A percentile compares a stretch with the other conserved stretches of the same genome.
Conservation (phyloP, 164 flowering plant species). For the Pachysandra terminalis region DNA sequence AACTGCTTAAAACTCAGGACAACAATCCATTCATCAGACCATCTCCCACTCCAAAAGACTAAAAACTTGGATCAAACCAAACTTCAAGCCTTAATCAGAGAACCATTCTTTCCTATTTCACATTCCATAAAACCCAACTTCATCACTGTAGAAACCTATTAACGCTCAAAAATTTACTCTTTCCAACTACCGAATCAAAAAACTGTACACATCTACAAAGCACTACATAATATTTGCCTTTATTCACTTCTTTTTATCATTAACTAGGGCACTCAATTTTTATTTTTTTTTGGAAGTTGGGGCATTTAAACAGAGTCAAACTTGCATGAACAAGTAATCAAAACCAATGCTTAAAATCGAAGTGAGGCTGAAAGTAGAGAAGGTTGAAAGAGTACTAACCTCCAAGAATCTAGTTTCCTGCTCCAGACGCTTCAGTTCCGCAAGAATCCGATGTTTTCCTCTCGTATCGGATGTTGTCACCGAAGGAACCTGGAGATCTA, state of each 20-base stretch:
- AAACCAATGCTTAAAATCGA: background rate
- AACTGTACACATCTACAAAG: background rate
- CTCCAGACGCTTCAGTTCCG: constrained; percentile 81
- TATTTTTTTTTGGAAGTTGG: too few species aligned
- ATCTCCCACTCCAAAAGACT: background rate
- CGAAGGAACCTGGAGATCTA: constrained; percentile 7
- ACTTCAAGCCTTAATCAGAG: background rate
- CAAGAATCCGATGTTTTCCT: constrained; percentile 82
- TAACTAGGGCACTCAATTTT: background rate
- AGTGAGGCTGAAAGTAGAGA: background rate
- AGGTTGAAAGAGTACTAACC: constrained; percentile 32
- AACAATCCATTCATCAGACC: background rate
- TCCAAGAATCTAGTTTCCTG: constrained; percentile 74
- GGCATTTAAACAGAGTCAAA: too few species aligned
- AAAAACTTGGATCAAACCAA: background rate
- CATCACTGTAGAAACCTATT: background rate
- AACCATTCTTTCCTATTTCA: too few species aligned
- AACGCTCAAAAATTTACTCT: background rate
- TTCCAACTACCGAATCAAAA: background rate
- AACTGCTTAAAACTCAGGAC: background rate
- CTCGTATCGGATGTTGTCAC: constrained; percentile 42
- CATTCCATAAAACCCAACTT: background rate
- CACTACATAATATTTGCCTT: background rate
- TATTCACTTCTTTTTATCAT: background rate
- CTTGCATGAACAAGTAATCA: background rate